These are phyloP conservation scores for Irpex rosettiformis DNA, from an alignment of 1,284 basidiomycete genomes.

Conservation along the genomic window DNA sequence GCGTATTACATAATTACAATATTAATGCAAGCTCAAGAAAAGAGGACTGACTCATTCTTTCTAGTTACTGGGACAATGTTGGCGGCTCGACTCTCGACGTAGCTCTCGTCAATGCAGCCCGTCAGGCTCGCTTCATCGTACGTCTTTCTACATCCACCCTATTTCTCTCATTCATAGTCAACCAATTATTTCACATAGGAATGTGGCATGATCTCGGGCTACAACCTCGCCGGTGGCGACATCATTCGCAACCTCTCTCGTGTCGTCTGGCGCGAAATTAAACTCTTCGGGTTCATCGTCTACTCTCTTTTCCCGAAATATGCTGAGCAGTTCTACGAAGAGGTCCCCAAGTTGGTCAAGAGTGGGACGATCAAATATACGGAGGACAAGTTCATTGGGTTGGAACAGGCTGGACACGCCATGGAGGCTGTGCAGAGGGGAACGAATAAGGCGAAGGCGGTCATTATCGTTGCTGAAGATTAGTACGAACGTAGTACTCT, in stretches of 20 bases:
- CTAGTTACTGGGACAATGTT: not conserved
- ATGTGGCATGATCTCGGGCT: not conserved
- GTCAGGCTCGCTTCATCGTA: not conserved
- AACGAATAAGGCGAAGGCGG: constrained; percentile 55
- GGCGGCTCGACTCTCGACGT: not conserved
- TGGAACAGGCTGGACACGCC: constrained; percentile 50
- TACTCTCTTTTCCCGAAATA: constrained; percentile 37
- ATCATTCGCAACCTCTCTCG: constrained; percentile 11
- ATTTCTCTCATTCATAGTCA: not conserved
- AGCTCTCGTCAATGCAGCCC: not conserved
- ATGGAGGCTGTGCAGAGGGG: constrained; percentile 53
- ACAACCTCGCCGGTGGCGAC: not conserved
- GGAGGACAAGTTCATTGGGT: constrained; percentile 50
- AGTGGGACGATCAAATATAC: constrained; percentile 58
- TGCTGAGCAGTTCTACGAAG: constrained; percentile 42
- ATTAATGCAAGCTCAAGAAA: too few relatives aligned
- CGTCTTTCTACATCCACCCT: not conserved
- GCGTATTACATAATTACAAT: not conserved
- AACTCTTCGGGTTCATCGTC: constrained; percentile 60
- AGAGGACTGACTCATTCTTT: not conserved
- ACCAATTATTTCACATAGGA: not conserved
- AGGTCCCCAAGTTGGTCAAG: constrained; percentile 47
- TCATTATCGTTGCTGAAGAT: constrained; percentile 46
- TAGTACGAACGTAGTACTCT: not conserved
- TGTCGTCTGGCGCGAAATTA: constrained; percentile 49